phyloP scores from a whole-genome alignment of 768 basidiomycete genomes.

The Leccinum aurantiacum region DNA sequence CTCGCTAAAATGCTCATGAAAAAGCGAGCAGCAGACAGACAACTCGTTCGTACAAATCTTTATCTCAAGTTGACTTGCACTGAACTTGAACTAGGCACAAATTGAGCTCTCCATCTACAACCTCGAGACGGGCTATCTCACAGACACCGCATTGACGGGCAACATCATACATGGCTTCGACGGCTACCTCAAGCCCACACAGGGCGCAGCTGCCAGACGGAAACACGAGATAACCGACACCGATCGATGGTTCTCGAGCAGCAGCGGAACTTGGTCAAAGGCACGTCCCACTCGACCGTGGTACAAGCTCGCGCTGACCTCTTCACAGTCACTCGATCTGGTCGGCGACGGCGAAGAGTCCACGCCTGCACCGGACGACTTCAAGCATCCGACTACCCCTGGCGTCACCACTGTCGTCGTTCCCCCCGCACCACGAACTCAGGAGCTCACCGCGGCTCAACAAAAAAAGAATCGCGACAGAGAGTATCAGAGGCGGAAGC shows the following conservation, averaged over 20 bases:
- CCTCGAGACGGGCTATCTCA: conserved; percentile 71
- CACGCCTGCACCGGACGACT: conserved; percentile 63
- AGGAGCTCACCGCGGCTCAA: conserved; percentile 69
- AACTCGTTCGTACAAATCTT: conserved; percentile 52
- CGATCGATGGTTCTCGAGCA: conserved; percentile 81
- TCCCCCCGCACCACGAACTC: conserved; percentile 66
- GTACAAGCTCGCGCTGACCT: conserved; percentile 5
- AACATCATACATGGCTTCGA: conserved; percentile 90
- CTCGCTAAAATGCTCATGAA: conserved; percentile 70
- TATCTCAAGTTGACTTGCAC: neutral
- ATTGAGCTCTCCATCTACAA: conserved; percentile 79
- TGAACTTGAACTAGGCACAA: conserved; percentile 51
- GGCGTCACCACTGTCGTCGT: conserved; percentile 77
- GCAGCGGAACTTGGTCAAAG: conserved; percentile 76
- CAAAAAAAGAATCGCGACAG: conserved; percentile 77
- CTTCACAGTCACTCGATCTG: conserved; percentile 67
- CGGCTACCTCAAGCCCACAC: conserved; percentile 75
- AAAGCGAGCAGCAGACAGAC: conserved; percentile 74
- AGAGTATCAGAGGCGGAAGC: conserved; percentile 78
- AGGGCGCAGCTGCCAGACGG: conserved; percentile 50
- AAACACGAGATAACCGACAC: conserved; percentile 75
- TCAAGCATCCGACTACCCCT: conserved; percentile 63
- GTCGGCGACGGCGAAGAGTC: conserved; percentile 67
- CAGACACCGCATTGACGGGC: conserved; percentile 79
- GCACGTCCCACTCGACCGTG: conserved; percentile 35